phyloP scores from a whole-genome alignment of 192 early-diverging fungal species.

The Coemansia furcata region DNA sequence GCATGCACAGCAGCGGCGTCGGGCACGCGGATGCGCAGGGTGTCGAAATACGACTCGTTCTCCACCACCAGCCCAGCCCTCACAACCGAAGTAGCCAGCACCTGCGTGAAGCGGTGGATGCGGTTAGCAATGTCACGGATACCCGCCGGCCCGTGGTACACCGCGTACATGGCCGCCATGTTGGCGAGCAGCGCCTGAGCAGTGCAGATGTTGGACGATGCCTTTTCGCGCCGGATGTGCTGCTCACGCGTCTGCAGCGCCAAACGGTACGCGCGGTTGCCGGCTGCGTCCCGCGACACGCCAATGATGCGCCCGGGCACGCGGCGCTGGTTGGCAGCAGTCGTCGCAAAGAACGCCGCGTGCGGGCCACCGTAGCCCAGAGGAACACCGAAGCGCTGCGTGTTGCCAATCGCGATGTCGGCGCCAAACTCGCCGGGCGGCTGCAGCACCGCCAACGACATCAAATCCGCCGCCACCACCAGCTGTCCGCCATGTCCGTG shows the following conservation, averaged over 20 bases:
- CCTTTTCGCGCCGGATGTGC: conserved; percentile 99
- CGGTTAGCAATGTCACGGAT: conserved; percentile 86
- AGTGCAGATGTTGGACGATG: conserved; percentile 98
- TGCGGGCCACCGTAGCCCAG: conserved; percentile 99
- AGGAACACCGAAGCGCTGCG: conserved; percentile 97
- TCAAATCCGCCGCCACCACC: conserved; percentile 88
- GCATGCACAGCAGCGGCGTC: conserved; percentile 63
- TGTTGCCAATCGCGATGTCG: conserved; percentile 97
- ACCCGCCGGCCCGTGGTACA: conserved; percentile 97
- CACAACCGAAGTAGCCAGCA: conserved; percentile 75
- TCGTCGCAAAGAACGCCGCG: conserved; percentile 97
- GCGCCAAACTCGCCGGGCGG: conserved; percentile 95
- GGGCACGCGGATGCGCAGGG: conserved; percentile 76
- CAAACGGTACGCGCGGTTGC: conserved; percentile 88
- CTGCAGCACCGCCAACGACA: conserved; percentile 88
- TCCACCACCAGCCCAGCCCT: conserved; percentile 77
- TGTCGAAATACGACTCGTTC: conserved; percentile 92
- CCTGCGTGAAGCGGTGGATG: conserved; percentile 85
- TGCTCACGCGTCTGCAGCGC: conserved; percentile 98
- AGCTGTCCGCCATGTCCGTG: conserved; percentile 83
- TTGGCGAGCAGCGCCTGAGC: conserved; percentile 98
- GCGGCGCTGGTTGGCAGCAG: conserved; percentile 87
- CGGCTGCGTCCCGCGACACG: conserved; percentile 88
- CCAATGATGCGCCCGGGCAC: conserved; percentile 97
- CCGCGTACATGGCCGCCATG: conserved; percentile 99